These are phyloP conservation scores for Cytospora mali DNA, from an alignment of 2,329 filamentous ascomycete species.

Conservation along the genomic window DNA sequence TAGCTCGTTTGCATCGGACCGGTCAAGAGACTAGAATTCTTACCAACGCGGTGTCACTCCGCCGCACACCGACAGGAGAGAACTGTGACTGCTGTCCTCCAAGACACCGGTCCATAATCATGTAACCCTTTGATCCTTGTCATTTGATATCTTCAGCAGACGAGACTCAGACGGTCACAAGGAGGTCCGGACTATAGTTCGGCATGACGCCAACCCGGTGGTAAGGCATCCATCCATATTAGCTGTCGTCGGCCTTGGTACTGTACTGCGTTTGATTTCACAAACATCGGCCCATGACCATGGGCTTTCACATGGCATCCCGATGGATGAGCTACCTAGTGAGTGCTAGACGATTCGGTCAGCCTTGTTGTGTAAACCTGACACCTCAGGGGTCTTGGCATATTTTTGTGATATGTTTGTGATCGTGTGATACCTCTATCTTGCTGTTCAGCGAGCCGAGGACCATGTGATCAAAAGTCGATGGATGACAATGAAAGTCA, in stretches of 20 bases:
- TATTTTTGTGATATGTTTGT: neutral
- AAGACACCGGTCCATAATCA: neutral
- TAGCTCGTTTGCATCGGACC: neutral
- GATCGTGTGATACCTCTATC: neutral
- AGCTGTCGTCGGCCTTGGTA: neutral
- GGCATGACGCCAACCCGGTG: neutral
- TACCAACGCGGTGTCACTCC: neutral
- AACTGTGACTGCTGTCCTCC: neutral
- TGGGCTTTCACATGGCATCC: neutral
- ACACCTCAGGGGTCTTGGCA: slow-evolving; percentile 3
- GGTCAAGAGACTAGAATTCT: neutral
- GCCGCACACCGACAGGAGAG: neutral
- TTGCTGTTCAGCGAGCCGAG: neutral
- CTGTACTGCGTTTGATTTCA: neutral
- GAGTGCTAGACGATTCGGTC: neutral
- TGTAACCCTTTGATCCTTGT: neutral
- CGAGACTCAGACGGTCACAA: neutral
- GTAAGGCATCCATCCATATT: neutral
- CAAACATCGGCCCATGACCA: neutral
- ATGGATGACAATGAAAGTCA: neutral
- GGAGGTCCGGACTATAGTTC: neutral
- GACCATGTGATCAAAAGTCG: neutral
- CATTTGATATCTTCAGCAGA: neutral
- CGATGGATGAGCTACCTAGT: neutral
- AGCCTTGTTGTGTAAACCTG: neutral